phyloP scores from a whole-genome alignment of 2,329 filamentous ascomycete genomes.

The Colletotrichum neosansevieriae region DNA sequence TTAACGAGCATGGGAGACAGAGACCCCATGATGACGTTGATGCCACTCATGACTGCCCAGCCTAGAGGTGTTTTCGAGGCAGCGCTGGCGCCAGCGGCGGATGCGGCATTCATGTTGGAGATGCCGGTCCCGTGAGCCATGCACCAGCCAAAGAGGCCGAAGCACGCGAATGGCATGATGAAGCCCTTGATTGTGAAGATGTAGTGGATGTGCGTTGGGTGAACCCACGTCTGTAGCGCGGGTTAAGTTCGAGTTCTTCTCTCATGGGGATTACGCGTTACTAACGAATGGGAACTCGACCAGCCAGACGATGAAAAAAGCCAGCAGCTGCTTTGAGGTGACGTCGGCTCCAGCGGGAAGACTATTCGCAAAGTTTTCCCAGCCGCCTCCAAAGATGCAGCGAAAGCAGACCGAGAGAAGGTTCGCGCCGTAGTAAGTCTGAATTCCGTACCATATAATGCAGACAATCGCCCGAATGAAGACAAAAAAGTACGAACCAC shows the following conservation, averaged over 20 bases:
- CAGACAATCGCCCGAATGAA: constrained; percentile 50
- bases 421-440: constrained; percentile 44
- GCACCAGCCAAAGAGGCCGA: constrained; percentile 52
- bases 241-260: background rate
- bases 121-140: constrained; percentile 46
- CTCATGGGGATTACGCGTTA: background rate
- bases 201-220: constrained; percentile 51
- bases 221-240: constrained; percentile 47
- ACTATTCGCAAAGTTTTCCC: constrained; percentile 48
- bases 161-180: constrained; percentile 50
- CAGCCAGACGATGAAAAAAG: constrained; percentile 55
- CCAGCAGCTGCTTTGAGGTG: constrained; percentile 50
- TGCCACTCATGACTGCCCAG: constrained; percentile 53
- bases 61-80: constrained; percentile 47
- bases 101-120: constrained; percentile 45
- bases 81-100: constrained; percentile 43
- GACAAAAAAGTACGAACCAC: constrained; percentile 56
- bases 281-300: constrained; percentile 53
- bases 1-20: constrained; percentile 51
- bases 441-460: constrained; percentile 48
- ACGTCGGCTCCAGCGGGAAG: constrained; percentile 49
- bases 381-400: constrained; percentile 51
- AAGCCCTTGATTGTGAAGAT: constrained; percentile 52
- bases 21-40: constrained; percentile 54
- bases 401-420: constrained; percentile 45